Percentiles rank a stretch among this genome's conserved stretches.
Conservation (phyloP, 306 rosid species). For the Abrus pulchellus region DNA sequence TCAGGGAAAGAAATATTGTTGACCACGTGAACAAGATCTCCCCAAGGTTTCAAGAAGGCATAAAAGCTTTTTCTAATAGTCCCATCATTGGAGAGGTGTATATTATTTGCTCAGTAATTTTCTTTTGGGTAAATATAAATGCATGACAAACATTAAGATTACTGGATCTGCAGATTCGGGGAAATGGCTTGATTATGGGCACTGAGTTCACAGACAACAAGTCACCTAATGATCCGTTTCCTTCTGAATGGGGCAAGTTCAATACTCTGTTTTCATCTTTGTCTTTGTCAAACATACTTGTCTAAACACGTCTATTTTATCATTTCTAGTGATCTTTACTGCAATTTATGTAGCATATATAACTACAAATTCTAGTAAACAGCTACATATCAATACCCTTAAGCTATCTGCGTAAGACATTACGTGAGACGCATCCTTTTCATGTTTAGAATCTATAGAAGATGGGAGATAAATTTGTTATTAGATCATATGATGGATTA, state of each 20-base stretch:
- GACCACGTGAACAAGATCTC: slow-evolving; percentile 66
- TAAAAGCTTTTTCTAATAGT: slow-evolving; percentile 80
- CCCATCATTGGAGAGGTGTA: slow-evolving; percentile 94
- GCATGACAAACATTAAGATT: not conserved
- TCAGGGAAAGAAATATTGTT: slow-evolving; percentile 85
- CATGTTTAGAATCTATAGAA: slow-evolving; percentile 3
- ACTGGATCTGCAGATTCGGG: slow-evolving; percentile 79
- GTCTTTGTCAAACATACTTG: not conserved
- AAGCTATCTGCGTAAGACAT: not conserved
- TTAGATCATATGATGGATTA: slow-evolving; percentile 9
- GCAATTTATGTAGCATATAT: not conserved
- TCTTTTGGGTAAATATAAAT: slow-evolving; percentile 31
- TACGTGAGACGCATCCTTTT: not conserved
- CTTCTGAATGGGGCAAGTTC: slow-evolving; percentile 93
- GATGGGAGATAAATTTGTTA: not conserved
- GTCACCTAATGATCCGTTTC: slow-evolving; percentile 89
- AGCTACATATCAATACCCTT: slow-evolving; percentile 7
- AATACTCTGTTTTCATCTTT: slow-evolving; percentile 28
- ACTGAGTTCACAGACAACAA: slow-evolving; percentile 88
- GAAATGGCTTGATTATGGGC: slow-evolving; percentile 81
- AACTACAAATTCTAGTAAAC: not conserved
- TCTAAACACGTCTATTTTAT: slow-evolving; percentile 3
- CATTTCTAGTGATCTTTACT: not conserved
- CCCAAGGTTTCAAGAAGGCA: slow-evolving; percentile 85
- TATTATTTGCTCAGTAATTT: slow-evolving; percentile 36